phyloP scores from a whole-genome alignment of 2,329 filamentous ascomycete species.

The Claviceps sp. region DNA sequence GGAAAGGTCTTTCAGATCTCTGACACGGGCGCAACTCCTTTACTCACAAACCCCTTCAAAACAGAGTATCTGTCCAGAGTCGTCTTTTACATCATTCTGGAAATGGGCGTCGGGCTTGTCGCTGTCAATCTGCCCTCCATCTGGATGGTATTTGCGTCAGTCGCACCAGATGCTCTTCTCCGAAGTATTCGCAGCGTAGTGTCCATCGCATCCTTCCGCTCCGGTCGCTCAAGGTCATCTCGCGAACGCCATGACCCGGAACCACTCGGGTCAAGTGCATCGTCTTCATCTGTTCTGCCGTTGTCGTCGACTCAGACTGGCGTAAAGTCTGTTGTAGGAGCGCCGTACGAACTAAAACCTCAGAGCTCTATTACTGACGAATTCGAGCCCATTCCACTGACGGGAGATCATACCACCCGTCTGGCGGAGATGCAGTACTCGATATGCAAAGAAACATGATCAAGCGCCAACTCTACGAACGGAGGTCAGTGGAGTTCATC shows the following conservation, averaged over 20 bases:
- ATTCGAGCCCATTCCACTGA: not conserved
- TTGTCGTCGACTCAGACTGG: not conserved
- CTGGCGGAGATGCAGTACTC: too few relatives aligned
- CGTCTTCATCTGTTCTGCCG: not conserved
- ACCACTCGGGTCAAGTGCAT: not conserved
- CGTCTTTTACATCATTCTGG: constrained; percentile 5
- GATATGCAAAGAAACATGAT: too few relatives aligned
- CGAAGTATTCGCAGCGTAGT: constrained; percentile 7
- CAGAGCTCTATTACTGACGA: not conserved
- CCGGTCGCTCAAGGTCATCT: not conserved
- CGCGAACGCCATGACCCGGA: not conserved
- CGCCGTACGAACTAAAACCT: not conserved
- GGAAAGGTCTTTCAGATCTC: not conserved
- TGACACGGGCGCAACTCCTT: not conserved
- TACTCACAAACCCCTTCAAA: not conserved
- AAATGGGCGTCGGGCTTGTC: constrained; percentile 5
- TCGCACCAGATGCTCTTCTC: constrained; percentile 6
- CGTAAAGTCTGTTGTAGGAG: not conserved
- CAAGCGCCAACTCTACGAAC: too few relatives aligned
- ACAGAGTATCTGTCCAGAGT: constrained; percentile 2
- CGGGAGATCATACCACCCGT: too few relatives aligned
- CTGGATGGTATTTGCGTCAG: constrained; percentile 5
- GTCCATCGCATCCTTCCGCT: constrained; percentile 4
- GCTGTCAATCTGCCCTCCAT: constrained; percentile 8
- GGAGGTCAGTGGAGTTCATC: too few relatives aligned